Percentiles rank a stretch among this genome's conserved stretches.
These are phyloP conservation scores for Rachicladosporium sp. DNA, from an alignment of 2,329 filamentous ascomycete species.

Conservation along the genomic window DNA sequence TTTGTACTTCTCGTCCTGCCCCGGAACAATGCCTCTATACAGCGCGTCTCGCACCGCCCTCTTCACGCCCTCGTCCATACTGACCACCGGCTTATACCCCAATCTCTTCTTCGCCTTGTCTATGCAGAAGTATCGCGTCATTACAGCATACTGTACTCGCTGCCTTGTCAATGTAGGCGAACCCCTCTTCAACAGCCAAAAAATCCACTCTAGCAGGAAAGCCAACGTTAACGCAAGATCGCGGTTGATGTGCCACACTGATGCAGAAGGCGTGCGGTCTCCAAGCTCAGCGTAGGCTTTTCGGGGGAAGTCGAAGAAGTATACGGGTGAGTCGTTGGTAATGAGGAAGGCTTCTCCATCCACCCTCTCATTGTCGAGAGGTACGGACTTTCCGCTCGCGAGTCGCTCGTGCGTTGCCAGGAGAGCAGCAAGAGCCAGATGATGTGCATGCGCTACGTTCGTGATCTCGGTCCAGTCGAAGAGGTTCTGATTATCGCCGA, in stretches of 20 bases:
- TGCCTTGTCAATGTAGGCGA: conserved; percentile 35
- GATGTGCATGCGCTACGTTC: conserved; percentile 40
- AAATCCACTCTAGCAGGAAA: conserved; percentile 32
- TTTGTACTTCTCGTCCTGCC: conserved; percentile 22
- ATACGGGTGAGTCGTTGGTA: conserved; percentile 38
- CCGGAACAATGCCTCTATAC: conserved; percentile 22
- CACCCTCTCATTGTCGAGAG: conserved; percentile 35
- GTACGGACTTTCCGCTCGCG: conserved; percentile 20
- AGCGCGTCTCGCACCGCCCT: conserved; percentile 33
- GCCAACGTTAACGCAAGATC: conserved; percentile 32
- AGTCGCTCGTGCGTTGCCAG: conserved; percentile 30
- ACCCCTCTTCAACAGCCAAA: conserved; percentile 30
- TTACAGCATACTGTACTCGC: conserved; percentile 52
- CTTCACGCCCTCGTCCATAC: conserved; percentile 49
- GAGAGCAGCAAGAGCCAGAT: conserved; percentile 38
- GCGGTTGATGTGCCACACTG: conserved; percentile 32
- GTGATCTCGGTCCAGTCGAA: conserved; percentile 43
- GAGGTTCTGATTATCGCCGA: conserved; percentile 40
- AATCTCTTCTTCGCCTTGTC: conserved; percentile 59
- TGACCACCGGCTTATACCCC: conserved; percentile 56
- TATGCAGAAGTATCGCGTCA: conserved; percentile 69
- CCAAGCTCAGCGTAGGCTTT: conserved; percentile 35
- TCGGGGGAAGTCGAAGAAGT: conserved; percentile 40
- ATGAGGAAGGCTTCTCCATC: conserved; percentile 41
- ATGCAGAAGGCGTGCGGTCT: conserved; percentile 18